Evolutionary conservation across 2,329 filamentous ascomycete genomes (phyloP), one percentile per base, ranked within the genome.

Genomic region (Ascochyta clinopodiicola): DNA sequence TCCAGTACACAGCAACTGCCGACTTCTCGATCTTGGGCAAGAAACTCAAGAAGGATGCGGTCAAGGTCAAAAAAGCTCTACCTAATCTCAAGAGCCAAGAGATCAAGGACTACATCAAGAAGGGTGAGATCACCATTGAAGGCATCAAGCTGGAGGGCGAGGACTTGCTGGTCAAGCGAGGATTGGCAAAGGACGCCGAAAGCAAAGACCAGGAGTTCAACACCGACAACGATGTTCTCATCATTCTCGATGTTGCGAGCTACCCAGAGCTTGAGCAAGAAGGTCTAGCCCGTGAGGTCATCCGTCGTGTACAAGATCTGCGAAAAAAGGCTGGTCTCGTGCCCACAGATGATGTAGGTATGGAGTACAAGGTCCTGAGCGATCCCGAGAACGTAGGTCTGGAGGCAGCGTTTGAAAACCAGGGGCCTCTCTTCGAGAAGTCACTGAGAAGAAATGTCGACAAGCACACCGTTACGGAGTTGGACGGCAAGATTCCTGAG

Each of bases 1-100:
- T 99, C 40, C 88, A 95, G 72, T 96, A 97, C 79, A 92, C 90
- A 59, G 91, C 94, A 15, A 86, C 85, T 35, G 93, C 92, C 7
- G 95, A 99, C 76, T 97, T 95, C 89, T 92, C 95, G 13, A 89
- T 91, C 2, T 83, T 99, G 15, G 95, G 95, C 62, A 96, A 96
- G 85, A 98, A 98, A 80, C 84, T 98, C 66, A 96, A 96, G 83
- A 97, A 96, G 78, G 93, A 97, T 69, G 91, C 92, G 62, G 86
- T 88, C 62, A 91, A 89, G 73, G 92, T 98, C 65, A 96, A 96
- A 82, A 96, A 94, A 79, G 92, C 91, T 2, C 80, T 99, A 40
- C 93, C 93, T 6, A 82, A 79, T 35, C 81, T 99, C 44, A 90
- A 84, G 19, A 93, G 88, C 64, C 86, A 91, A 10, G 85, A 96